phyloP scores from a whole-genome alignment of 139 green algal species.

The Picocystis salinarum region DNA sequence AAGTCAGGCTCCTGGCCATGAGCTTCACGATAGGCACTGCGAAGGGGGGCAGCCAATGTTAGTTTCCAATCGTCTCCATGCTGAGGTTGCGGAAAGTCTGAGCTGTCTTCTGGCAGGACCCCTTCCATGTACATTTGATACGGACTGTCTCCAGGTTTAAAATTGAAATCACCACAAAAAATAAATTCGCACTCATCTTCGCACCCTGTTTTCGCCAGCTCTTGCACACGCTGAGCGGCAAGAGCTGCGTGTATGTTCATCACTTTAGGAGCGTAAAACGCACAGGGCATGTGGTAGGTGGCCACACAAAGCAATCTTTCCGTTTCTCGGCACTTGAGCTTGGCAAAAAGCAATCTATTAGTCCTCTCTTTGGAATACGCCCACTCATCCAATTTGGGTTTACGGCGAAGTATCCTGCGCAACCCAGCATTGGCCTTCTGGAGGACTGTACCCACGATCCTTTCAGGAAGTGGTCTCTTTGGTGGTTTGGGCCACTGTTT shows the following conservation, averaged over 20 bases:
- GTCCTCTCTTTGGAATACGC: constrained; percentile 5
- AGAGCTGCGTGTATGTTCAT: constrained; percentile 16
- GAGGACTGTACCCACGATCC: background rate
- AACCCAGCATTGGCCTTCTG: background rate
- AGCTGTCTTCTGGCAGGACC: background rate
- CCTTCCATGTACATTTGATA: constrained; percentile 12
- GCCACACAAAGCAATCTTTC: constrained; percentile 7
- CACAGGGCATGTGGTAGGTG: constrained; percentile 23
- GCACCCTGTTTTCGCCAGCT: background rate
- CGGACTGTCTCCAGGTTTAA: constrained; percentile 11
- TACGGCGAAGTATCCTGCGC: background rate
- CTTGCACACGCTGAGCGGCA: constrained; percentile 5
- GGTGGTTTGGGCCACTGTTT: constrained; percentile 6
- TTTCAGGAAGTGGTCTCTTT: background rate
- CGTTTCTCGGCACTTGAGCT: constrained; percentile 1
- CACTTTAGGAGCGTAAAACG: constrained; percentile 11
- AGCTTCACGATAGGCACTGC: constrained; percentile 7
- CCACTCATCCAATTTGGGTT: background rate
- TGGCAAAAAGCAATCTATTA: constrained; percentile 10
- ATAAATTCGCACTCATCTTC: background rate
- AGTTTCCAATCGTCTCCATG: constrained; percentile 5
- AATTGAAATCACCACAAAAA: constrained; percentile 15
- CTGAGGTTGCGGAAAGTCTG: constrained; percentile 3
- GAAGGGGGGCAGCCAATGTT: constrained; percentile 5
- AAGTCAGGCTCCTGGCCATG: constrained; percentile 16